phyloP scores from a whole-genome alignment of 768 basidiomycete species.

The Termitomyces sp. region DNA sequence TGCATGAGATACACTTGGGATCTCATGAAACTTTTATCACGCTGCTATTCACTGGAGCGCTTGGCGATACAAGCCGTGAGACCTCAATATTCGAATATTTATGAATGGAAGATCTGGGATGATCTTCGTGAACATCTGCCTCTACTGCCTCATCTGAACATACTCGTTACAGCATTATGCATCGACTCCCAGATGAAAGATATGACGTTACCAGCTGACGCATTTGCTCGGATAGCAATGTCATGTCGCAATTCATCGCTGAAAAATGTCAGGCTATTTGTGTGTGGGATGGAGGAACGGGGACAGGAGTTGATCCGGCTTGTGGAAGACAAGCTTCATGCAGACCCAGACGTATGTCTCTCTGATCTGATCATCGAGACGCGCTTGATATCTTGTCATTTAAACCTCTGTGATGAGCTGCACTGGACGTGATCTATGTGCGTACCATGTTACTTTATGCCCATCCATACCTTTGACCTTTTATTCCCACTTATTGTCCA shows the following conservation, averaged over 20 bases:
- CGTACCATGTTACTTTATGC: neutral
- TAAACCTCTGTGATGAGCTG: neutral
- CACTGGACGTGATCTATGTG: neutral
- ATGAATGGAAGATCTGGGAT: neutral
- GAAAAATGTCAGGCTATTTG: neutral
- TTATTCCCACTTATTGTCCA: no score
- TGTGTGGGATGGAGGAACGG: neutral
- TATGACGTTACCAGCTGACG: neutral
- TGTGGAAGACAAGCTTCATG: neutral
- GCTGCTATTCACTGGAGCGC: neutral
- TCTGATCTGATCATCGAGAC: neutral
- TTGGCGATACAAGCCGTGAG: neutral
- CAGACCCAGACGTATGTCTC: neutral
- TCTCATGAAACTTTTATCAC: neutral
- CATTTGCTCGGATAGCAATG: neutral
- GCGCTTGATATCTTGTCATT: neutral
- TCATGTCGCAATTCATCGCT: neutral
- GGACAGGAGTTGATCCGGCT: neutral
- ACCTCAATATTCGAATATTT: rapidly evolving
- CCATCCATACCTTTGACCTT: no score
- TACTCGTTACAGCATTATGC: neutral
- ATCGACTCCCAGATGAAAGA: neutral
- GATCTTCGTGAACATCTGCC: neutral
- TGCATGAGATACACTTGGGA: neutral
- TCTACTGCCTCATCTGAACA: neutral